These are phyloP conservation scores for Starmera quercuum DNA, from an alignment of 805 yeast genomes.

Conservation along the genomic window DNA sequence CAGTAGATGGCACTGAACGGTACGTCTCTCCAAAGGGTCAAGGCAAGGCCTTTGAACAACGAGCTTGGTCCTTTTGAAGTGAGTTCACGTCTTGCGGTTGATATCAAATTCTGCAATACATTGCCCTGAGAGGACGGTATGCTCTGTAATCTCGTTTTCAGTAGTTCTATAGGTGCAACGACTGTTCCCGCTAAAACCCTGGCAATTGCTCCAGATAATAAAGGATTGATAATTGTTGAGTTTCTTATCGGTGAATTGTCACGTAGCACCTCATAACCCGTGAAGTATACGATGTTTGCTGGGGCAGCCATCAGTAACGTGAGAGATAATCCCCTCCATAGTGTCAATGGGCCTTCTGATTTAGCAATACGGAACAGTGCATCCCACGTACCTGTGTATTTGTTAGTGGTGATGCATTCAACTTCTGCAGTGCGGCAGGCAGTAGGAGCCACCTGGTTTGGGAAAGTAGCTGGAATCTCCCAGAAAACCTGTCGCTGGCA, in stretches of 20 bases:
- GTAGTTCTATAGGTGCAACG: constrained; percentile 80
- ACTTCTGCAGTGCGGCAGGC: constrained; percentile 9
- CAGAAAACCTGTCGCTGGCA: constrained; percentile 29
- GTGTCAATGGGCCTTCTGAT: constrained; percentile 66
- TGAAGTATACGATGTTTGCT: constrained; percentile 85
- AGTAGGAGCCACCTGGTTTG: constrained; percentile 2
- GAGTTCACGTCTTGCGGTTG: constrained; percentile 47
- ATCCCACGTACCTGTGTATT: constrained; percentile 61
- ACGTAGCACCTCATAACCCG: constrained; percentile 83
- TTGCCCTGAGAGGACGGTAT: constrained; percentile 46
- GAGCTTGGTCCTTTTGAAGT: constrained; percentile 49
- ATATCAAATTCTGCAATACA: constrained; percentile 38
- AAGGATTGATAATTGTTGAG: constrained; percentile 48
- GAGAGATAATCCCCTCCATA: constrained; percentile 86
- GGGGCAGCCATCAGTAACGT: constrained; percentile 88
- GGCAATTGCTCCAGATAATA: constrained; percentile 81
- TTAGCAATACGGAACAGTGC: constrained; percentile 60
- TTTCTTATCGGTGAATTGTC: constrained; percentile 56
- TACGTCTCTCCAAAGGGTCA: constrained; percentile 95
- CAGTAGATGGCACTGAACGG: constrained; percentile 96
- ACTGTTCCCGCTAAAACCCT: constrained; percentile 76
- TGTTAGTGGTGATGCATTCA: constrained; percentile 23
- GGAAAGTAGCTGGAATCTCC: constrained; percentile 4
- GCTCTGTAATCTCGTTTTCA: constrained; percentile 88
- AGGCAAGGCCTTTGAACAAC: constrained; percentile 75